Percentiles rank a stretch among this genome's conserved stretches.
Evolutionary conservation across 257 asterid species (phyloP).

Genomic region (Penstemon newberryi): DNA sequence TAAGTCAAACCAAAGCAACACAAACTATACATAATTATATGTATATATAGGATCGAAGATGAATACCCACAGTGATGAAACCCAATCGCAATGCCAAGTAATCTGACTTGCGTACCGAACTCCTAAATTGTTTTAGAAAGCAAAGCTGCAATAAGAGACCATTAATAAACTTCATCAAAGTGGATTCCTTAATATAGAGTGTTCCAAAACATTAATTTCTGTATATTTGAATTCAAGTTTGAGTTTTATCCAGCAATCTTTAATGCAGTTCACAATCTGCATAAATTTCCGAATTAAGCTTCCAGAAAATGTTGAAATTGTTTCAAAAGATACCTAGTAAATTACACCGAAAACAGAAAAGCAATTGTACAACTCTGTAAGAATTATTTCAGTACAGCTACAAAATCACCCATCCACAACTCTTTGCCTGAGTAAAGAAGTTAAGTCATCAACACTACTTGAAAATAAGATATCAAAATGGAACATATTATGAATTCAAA

Average conservation of each 20-base stretch:
- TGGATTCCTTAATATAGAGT: background rate
- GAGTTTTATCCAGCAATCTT: no score
- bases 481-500: constrained; percentile 17
- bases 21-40: constrained; percentile 2
- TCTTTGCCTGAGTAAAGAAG: constrained; percentile 49
- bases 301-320: no score
- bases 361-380: no score
- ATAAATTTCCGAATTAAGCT: no score
- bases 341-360: no score
- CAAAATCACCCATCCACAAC: constrained; percentile 72
- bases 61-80: constrained; percentile 83
- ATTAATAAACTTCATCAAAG: constrained; percentile 5
- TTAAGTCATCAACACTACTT: constrained; percentile 9
- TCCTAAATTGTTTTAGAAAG: constrained; percentile 79
- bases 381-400: no score
- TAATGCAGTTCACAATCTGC: no score
- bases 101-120: constrained; percentile 70
- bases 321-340: no score
- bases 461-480: constrained; percentile 11
- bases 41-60: constrained; percentile 15
- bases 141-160: constrained; percentile 61
- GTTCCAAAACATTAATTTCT: no score
- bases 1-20: background rate
- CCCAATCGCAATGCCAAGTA: constrained; percentile 85
- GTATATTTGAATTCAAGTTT: no score